Base-by-base conservation (phyloP, 2,329 filamentous ascomycete genomes). In the Colletotrichum karsti region DNA sequence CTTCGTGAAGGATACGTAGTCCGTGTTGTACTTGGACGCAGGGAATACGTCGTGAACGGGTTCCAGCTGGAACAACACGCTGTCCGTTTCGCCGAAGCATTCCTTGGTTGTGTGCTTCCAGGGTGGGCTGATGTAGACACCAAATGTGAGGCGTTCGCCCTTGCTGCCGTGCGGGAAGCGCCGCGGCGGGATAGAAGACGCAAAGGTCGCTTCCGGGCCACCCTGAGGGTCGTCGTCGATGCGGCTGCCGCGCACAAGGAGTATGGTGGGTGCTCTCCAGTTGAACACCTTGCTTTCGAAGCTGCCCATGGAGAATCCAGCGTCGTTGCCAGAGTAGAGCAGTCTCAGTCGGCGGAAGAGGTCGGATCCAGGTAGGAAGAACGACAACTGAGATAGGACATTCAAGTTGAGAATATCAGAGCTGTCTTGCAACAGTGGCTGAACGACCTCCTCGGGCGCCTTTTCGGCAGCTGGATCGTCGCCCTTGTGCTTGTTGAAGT, bases 241-340 rank as follows among this genome's bases (percentile, higher is more conserved):
- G 6, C 76, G 85, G 4, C 85, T 88, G 20, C 92, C 92, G 20
- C 88, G 87, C 2, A 94, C 89, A 1, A 94, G 84, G 10, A 94
- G 82, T 18, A 94, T 87, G 0, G 92, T 93, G 0, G 92, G 92
- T 0, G 91, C 91, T 44, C 88, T 84, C 92, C 92, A 94, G 76
- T 94, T 92, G 79, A 94, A 92, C 3, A 93, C 90, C 72, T 90
- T 91, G 20, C 90, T 87, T 75, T 93, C 90, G 70, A 94, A 93
- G 62, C 90, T 91, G 22, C 92, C 91, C 88, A 94, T 91, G 20
- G 91, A 93, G 78, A 93, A 94, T 5, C 92, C 92, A 12, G 91
- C 88, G 26, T 89, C 87, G 51, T 87, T 89, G 5, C 92, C 92
- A 1, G 90, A 91, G 75, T 94, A 94, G 0, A 94, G 82, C 2